These are phyloP conservation scores for Suhomyces terraborum DNA, from an alignment of 1,139 yeast species.

Conservation along the genomic window DNA sequence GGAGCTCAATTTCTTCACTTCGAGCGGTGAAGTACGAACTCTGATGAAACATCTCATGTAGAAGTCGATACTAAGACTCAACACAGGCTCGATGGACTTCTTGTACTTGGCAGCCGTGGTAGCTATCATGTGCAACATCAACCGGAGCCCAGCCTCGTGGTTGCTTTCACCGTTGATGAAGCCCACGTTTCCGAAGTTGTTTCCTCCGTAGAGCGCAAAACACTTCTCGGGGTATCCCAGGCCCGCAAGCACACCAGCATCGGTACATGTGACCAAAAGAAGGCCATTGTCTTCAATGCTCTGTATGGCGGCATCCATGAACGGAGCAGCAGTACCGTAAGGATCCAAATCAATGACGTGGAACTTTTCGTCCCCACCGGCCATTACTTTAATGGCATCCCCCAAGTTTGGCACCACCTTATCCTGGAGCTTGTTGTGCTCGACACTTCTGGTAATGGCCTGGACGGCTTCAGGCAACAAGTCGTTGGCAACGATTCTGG, in stretches of 20 bases:
- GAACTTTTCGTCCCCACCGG: conserved; percentile 47
- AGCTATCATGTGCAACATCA: conserved; percentile 76
- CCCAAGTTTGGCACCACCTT: conserved; percentile 70
- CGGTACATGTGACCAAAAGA: conserved; percentile 90
- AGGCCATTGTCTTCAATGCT: conserved; percentile 80
- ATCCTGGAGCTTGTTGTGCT: conserved; percentile 57
- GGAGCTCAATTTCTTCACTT: conserved; percentile 73
- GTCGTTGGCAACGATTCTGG: conserved; percentile 83
- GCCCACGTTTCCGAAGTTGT: conserved; percentile 65
- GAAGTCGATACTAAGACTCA: conserved; percentile 85
- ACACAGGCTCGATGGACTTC: conserved; percentile 80
- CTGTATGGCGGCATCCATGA: conserved; percentile 87
- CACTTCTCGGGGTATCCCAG: conserved; percentile 96
- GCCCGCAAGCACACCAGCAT: conserved; percentile 93
- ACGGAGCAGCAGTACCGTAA: conserved; percentile 95
- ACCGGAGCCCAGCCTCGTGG: conserved; percentile 89
- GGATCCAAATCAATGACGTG: conserved; percentile 95
- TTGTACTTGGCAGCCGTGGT: conserved; percentile 88
- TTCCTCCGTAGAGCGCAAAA: conserved; percentile 85
- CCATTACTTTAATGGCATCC: conserved; percentile 87
- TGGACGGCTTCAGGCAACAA: conserved; percentile 83
- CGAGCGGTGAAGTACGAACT: conserved; percentile 73
- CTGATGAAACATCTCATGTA: conserved; percentile 84
- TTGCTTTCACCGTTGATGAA: conserved; percentile 76
- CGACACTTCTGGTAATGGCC: conserved; percentile 70